Conservation (phyloP, 306 rosid species). For the Acacia confusa region DNA sequence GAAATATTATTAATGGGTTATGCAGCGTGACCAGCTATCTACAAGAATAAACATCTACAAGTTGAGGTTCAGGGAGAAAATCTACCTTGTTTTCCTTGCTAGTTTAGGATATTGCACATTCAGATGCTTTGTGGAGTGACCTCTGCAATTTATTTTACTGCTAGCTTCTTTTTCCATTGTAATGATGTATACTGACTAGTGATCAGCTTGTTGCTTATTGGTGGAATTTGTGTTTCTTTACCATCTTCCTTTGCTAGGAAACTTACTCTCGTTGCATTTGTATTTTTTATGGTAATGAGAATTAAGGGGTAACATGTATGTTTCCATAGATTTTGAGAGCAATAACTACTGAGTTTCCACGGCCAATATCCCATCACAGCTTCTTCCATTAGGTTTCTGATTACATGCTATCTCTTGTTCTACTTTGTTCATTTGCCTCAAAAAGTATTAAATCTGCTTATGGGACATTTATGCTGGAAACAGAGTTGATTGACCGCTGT, state of each 20-base stretch:
- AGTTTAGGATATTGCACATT: conserved; percentile 85
- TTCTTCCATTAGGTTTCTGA: conserved; percentile 73
- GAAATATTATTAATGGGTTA: conserved; percentile 14
- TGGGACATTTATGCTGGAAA: conserved; percentile 32
- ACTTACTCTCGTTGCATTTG: too few species aligned
- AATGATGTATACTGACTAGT: too few species aligned
- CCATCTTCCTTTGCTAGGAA: too few species aligned
- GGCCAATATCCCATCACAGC: conserved; percentile 96
- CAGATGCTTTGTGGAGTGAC: conserved; percentile 79
- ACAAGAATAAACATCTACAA: conserved; percentile 33
- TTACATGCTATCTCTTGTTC: not conserved
- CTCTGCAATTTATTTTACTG: conserved; percentile 65
- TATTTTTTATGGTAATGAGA: too few species aligned
- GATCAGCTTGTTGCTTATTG: too few species aligned
- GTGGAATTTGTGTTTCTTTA: too few species aligned
- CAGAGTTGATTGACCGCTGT: conserved; percentile 86
- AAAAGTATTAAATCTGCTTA: not conserved
- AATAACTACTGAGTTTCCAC: conserved; percentile 33
- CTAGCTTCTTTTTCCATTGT: too few species aligned
- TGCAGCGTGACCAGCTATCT: conserved; percentile 23
- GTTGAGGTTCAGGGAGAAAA: conserved; percentile 20
- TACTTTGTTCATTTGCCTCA: not conserved
- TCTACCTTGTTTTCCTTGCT: conserved; percentile 67
- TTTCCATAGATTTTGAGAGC: conserved; percentile 17
- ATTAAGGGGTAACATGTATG: not conserved